Evolutionary conservation across 805 yeast genomes (phyloP).

Genomic region (Clavispora fructus): DNA sequence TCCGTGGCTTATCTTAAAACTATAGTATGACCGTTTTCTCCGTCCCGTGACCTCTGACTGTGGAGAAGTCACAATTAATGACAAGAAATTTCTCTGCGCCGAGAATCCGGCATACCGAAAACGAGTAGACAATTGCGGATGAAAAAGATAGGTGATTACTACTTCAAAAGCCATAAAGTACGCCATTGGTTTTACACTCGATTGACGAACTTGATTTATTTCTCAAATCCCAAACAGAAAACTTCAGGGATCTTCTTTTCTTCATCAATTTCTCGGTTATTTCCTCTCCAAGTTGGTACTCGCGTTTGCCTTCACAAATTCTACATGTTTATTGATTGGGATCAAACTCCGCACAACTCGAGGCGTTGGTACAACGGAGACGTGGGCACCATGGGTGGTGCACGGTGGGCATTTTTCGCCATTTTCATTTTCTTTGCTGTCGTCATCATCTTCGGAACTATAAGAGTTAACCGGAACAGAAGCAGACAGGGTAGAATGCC

Average conservation of each 20-base stretch:
- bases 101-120: neutral
- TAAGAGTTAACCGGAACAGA: conserved; percentile 53
- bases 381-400: conserved; percentile 23
- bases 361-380: neutral
- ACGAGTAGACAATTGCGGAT: neutral
- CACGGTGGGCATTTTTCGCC: conserved; percentile 65
- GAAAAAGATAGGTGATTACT: neutral
- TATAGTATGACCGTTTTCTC: too few species aligned
- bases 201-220: too few species aligned
- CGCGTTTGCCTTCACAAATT: neutral
- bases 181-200: too few species aligned
- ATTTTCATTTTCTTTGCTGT: conserved; percentile 48
- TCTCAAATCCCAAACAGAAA: too few species aligned
- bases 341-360: neutral
- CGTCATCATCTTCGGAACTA: conserved; percentile 44
- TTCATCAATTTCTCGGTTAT: too few species aligned
- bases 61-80: neutral
- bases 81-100: neutral
- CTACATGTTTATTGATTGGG: neutral
- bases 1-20: too few species aligned
- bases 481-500: conserved; percentile 49
- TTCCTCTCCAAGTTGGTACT: too few species aligned
- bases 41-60: too few species aligned
- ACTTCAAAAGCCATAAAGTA: neutral
- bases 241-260: too few species aligned